These are phyloP conservation scores for Neurospora sp. DNA, from an alignment of 495 filamentous ascomycete species.

Conservation along the genomic window DNA sequence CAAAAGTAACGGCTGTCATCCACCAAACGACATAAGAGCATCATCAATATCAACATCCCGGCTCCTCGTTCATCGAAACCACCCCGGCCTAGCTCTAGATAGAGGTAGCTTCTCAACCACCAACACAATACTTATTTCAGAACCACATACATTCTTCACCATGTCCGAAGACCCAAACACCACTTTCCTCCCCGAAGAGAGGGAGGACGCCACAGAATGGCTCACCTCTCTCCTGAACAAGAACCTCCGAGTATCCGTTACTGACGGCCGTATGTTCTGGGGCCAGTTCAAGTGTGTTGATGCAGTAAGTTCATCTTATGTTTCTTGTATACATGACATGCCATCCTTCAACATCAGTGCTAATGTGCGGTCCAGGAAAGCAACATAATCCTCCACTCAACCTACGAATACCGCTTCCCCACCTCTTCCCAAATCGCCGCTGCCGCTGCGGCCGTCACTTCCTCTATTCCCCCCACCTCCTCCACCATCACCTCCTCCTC, in stretches of 20 bases:
- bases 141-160: neutral
- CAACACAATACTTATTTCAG: neutral
- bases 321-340: too few species aligned
- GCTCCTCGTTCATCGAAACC: neutral
- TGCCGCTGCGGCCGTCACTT: neutral
- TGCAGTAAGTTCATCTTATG: too few species aligned
- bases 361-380: too few species aligned
- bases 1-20: neutral
- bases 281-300: conserved; percentile 87
- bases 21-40: neutral
- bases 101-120: neutral
- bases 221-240: conserved; percentile 49
- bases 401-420: conserved; percentile 47
- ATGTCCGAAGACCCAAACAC: conserved; percentile 4
- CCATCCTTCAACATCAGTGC: too few species aligned
- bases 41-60: neutral
- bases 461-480: conserved; percentile 23
- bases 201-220: conserved; percentile 28
- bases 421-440: neutral
- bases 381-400: conserved; percentile 77
- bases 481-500: neutral
- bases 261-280: conserved; percentile 78
- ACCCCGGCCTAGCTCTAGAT: neutral
- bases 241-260: conserved; percentile 67
- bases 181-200: conserved; percentile 5